Evolutionary conservation across 441 rosid species (phyloP), one percentile per base, ranked within the genome.

Genomic region (Melastoma candidum): DNA sequence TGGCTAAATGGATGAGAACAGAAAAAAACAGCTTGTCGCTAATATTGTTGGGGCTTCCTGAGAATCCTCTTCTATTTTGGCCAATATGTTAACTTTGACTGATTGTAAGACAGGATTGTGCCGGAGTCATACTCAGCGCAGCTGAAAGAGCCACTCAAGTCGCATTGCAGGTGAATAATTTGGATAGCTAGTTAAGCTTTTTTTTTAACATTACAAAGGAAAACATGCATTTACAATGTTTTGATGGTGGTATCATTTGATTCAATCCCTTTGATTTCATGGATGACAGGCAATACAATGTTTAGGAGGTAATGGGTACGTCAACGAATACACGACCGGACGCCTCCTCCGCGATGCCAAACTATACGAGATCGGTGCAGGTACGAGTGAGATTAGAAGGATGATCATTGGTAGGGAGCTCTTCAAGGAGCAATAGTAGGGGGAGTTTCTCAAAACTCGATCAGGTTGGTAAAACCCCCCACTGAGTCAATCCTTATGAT

Each of bases 101-200:
- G n/a, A 9, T 11, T 57, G 26, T 54, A 26, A 44, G 54, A 47
- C 81, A 88, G 95, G 97, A 88, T 53, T 88, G 97, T 27, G 97
- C 98, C 2, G 95, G 97, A 64, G 92, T 76, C 26, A 92, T 92
- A 77, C 95, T 88, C 41, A 82, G 80, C 60, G 89, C 95, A 51
- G 95, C 95, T 0, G 98, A 92, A 81, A 76, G 95, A 70, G 98
- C 90, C 54, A 92, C 97, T 7, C 97, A 84, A 68, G 95, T 88
- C 52, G 87, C 97, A 64, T 70, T 92, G 76, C 98, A 92, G 97
- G 98, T 92, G 44, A 72, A 57, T 11, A 47, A 54, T 57, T 59
- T 17, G 22, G 26, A 14, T 36, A 39, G 46, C 49, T 7, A 32
- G 10, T 12, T 54, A 24, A 12, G 13, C n/a, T 53, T 26, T 13